A percentile compares a stretch with the other conserved stretches of the same genome.
These are phyloP conservation scores for Orbilia oligospora DNA, from an alignment of 2,329 filamentous ascomycete genomes.

Conservation along the genomic window DNA sequence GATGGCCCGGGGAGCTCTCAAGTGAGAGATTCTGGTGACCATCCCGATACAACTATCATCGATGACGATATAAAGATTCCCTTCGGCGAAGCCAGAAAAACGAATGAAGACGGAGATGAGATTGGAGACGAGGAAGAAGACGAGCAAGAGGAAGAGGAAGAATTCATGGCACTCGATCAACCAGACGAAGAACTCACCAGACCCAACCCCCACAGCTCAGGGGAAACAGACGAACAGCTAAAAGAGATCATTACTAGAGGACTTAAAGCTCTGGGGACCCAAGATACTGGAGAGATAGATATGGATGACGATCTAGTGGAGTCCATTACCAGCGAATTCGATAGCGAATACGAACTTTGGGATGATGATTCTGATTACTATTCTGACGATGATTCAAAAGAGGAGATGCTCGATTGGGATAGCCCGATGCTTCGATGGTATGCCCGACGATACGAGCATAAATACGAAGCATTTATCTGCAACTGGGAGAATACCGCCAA, in stretches of 20 bases:
- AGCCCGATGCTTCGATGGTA: not conserved
- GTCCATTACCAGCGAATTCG: not conserved
- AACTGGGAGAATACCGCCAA: not conserved
- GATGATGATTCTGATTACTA: not conserved
- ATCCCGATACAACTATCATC: not conserved
- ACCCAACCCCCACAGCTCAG: not conserved
- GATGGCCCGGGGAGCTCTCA: no score
- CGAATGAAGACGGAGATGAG: not conserved
- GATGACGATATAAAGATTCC: not conserved
- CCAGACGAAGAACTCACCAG: not conserved
- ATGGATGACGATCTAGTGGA: not conserved
- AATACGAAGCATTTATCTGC: not conserved
- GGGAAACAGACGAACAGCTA: conserved; percentile 2
- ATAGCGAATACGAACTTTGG: not conserved
- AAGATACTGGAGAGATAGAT: not conserved
- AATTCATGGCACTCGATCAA: not conserved
- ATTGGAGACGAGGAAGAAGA: no score
- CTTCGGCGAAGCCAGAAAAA: not conserved
- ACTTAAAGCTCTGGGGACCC: not conserved
- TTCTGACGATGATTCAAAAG: not conserved
- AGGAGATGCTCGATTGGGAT: not conserved
- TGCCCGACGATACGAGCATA: no score
- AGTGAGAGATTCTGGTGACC: no score
- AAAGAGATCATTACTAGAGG: not conserved
- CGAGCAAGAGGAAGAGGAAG: no score